Evolutionary conservation across 805 yeast genomes (phyloP), one percentile per base, ranked within the genome.

Genomic region (Saccharomycopsis sp.): DNA sequence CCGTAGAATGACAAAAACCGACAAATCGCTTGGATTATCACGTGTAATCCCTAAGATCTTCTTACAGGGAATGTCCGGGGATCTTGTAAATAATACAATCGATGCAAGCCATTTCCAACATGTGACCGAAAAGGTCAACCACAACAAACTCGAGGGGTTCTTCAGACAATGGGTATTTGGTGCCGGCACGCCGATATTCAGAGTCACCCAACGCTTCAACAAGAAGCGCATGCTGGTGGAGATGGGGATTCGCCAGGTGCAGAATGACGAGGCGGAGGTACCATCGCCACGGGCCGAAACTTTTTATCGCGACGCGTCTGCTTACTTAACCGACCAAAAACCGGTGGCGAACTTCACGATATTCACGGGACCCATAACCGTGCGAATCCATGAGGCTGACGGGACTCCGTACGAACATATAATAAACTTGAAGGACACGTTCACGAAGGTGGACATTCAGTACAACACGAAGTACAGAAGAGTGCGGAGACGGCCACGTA

Each of bases 321-420:
- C 53, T 3, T 42, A 50, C 17, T 29, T 62, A 15, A 51, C 38
- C 19, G 56, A 53, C 23, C 25, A 17, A 66, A 17, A 56, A 64
- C 12, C 68, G 68, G 23, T 52, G 69, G 55, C 47, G 22, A 44
- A 17, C 22, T 8, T 44, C 8, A 55, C 29, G 0, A 79, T 85
- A 1, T 89, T 92, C 67, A 80, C 89, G 0, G 99, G 99, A 0
- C 97, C 98, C 0, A 89, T 94, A 88, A 94, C 99, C 0, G 89
- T 94, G 42, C 77, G 99, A 66, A 92, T 94, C 42, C 99, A 94
- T 69, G 99, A 94, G 68, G 96, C 97, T 0, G 98, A 94, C 70
- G 99, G 99, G 7, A 90, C 98, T 0, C 99, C 99, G 0, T 94
- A 94, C 68, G 99, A 94, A 67, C 99, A 94, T 69, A 93, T 94